Conservation (phyloP, 805 yeast species). For the Saccharomycopsis olivae region DNA sequence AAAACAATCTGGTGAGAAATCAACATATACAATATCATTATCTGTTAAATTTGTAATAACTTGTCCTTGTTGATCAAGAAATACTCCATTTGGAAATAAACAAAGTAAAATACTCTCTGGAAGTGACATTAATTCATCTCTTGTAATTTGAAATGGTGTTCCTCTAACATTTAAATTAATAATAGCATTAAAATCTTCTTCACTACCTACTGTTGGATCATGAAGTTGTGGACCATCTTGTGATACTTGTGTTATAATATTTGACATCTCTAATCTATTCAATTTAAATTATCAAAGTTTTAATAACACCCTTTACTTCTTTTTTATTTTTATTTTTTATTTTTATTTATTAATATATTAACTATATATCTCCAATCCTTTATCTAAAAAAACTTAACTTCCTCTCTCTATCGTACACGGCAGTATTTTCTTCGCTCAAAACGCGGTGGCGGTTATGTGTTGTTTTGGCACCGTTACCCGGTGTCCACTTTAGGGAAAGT, state of each 20-base stretch:
- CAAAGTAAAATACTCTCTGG: constrained; percentile 87
- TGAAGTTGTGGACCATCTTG: constrained; percentile 23
- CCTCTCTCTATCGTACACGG: too few species aligned
- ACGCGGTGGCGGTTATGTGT: too few species aligned
- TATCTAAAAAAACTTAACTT: not conserved
- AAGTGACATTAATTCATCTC: constrained; percentile 82
- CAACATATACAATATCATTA: constrained; percentile 69
- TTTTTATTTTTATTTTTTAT: not conserved
- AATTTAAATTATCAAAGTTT: not conserved
- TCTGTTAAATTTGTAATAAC: constrained; percentile 73
- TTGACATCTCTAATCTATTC: constrained; percentile 12
- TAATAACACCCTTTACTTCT: not conserved
- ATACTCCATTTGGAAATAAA: constrained; percentile 83
- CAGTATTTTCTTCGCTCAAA: too few species aligned
- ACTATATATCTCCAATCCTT: not conserved
- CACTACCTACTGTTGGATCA: constrained; percentile 18
- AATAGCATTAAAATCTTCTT: constrained; percentile 50
- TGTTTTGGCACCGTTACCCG: too few species aligned
- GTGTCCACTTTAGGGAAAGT: too few species aligned
- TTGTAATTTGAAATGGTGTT: constrained; percentile 56
- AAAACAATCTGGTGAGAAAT: constrained; percentile 80
- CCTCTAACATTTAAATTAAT: constrained; percentile 77
- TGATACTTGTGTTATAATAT: constrained; percentile 66
- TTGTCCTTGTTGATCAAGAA: constrained; percentile 65
- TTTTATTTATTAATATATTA: not conserved